Base-by-base conservation (phyloP, 2,329 filamentous ascomycete genomes). In the Bipolaris cookei region DNA sequence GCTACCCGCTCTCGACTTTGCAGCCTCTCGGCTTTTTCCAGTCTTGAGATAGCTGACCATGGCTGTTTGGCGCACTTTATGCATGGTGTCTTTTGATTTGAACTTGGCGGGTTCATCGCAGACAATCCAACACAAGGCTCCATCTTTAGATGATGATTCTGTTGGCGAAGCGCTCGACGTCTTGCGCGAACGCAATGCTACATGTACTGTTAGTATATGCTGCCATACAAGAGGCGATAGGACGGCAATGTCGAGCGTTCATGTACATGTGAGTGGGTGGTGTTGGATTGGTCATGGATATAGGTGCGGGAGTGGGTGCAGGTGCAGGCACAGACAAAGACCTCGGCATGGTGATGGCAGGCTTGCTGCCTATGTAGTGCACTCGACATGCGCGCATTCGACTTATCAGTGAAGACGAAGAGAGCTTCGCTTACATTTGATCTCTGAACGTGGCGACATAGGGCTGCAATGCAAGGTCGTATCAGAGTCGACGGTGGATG, bases 31-130 rank as follows among this genome's bases (percentile, higher is more conserved):
- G 21, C 64, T 68, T 58, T 69, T 66, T 21, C 62, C 64, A 6
- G 65, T 64, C 47, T 69, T 59, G 13, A 78, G 47, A 28, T 66
- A 72, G 42, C 64, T 63, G 16, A 60, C 65, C 76, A 78, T 78
- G 4, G 75, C 76, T 47, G 66, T 64, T 41, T 72, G 72, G 35
- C 76, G 73, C 34, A 77, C 70, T 30, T 53, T 59, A 16, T 69
- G 72, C 73, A 77, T 76, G 28, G 62, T 60, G 41, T 63, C 59
- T 47, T 63, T 71, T 6, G 70, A 57, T 56, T 70, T 76, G 55
- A 78, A 68, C 14, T 72, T 68, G 4, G 59, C 66, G 21, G 67
- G 75, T 13, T 66, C 67, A 28, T 42, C 70, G 49, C 65, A 70
- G 25, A 72, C 76, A 56, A 78, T 73, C 54, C 73, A 78, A 3